Conservation (phyloP, 2,329 filamentous ascomycete species). For the Phaeosphaeriaceae sp. region DNA sequence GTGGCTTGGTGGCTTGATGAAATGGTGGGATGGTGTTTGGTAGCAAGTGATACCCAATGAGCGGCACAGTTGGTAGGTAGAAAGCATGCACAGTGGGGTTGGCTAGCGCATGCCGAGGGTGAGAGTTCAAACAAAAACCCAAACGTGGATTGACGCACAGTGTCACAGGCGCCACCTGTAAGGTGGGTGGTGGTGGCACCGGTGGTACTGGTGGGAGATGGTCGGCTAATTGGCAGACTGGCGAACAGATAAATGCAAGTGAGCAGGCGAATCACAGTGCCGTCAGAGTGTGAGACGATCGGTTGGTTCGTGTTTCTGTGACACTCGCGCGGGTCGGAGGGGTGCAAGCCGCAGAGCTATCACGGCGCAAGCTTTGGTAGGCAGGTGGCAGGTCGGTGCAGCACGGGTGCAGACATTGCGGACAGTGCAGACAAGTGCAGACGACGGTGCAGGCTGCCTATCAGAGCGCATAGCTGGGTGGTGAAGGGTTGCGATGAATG, state of each 20-base stretch:
- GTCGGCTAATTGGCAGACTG: conserved; percentile 21
- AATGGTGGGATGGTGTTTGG: background rate
- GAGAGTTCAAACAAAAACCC: background rate
- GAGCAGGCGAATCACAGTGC: conserved; percentile 23
- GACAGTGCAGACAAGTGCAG: too few relatives aligned
- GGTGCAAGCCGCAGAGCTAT: conserved; percentile 10
- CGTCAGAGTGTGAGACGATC: background rate
- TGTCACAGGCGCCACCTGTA: too few relatives aligned
- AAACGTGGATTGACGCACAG: conserved; percentile 11
- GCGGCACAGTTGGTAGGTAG: background rate
- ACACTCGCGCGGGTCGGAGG: conserved; percentile 4
- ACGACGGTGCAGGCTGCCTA: conserved; percentile 25
- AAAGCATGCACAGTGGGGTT: background rate
- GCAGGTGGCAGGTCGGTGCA: conserved; percentile 4
- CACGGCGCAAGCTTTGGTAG: conserved; percentile 9
- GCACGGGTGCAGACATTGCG: too few relatives aligned
- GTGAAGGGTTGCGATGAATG: conserved; percentile 23
- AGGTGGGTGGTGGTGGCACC: too few relatives aligned
- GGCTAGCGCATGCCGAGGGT: too few relatives aligned
- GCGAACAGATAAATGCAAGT: conserved; percentile 17
- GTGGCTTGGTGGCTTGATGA: too few relatives aligned
- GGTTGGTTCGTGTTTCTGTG: conserved; percentile 6
- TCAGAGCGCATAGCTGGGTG: conserved; percentile 20
- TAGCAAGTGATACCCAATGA: conserved; percentile 19
- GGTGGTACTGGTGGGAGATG: background rate